Percentiles rank a stretch among this genome's conserved stretches.
These are phyloP conservation scores for Pontederia paniculata DNA, from an alignment of 176 grass and related monocot species.

Conservation along the genomic window DNA sequence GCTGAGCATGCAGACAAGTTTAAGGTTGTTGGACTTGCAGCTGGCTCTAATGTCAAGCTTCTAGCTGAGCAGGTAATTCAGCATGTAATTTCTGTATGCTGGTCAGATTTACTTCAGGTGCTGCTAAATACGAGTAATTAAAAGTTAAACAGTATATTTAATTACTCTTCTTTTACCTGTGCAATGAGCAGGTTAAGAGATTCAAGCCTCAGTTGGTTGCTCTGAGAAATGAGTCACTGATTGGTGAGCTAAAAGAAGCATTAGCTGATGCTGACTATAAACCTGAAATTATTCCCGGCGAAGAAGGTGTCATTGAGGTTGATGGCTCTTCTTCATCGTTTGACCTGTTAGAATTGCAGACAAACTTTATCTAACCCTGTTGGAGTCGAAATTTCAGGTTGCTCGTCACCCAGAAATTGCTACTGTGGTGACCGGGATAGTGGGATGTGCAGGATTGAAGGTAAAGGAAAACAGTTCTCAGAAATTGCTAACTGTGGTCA, in stretches of 20 bases:
- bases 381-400: conserved; percentile 37
- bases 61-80: conserved; percentile 83
- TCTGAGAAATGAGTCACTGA: conserved; percentile 60
- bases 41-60: conserved; percentile 94
- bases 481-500: too few relatives aligned
- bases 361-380: background rate
- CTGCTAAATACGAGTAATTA: background rate
- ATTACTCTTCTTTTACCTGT: background rate
- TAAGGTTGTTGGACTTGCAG: conserved; percentile 84
- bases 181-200: conserved; percentile 50
- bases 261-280: conserved; percentile 82
- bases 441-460: conserved; percentile 95
- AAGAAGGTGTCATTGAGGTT: conserved; percentile 86
- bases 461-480: conserved; percentile 23
- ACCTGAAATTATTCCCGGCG: conserved; percentile 97
- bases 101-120: background rate
- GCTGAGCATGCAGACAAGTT: conserved; percentile 94
- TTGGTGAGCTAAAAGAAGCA: conserved; percentile 83
- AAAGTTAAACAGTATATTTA: too few relatives aligned
- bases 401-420: conserved; percentile 82
- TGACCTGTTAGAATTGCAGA: background rate
- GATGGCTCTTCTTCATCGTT: background rate
- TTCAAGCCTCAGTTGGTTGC: conserved; percentile 90
- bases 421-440: conserved; percentile 93
- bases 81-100: background rate